Evolutionary conservation across 2,329 filamentous ascomycete species (phyloP).

Genomic region (Pseudogymnoascus sp.): DNA sequence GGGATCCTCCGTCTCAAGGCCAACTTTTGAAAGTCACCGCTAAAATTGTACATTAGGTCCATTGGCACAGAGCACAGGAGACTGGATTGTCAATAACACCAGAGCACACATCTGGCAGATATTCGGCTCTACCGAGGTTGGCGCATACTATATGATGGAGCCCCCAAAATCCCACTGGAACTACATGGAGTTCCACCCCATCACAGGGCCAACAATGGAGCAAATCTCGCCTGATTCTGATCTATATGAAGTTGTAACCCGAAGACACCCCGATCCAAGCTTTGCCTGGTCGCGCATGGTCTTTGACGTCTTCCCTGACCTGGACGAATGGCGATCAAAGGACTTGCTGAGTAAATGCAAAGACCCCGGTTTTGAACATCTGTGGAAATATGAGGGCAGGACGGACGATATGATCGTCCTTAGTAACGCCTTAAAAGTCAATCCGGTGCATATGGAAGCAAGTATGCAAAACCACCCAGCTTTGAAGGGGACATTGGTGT

Average conservation of each 20-base stretch:
- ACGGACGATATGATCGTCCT: constrained; percentile 17
- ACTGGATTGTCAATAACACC: constrained; percentile 24
- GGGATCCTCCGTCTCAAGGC: too few relatives aligned
- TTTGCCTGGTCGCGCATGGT: constrained; percentile 24
- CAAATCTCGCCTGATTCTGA: constrained; percentile 17
- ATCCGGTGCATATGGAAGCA: not conserved
- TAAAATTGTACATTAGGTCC: constrained; percentile 19
- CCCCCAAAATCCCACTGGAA: constrained; percentile 26
- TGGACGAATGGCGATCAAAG: constrained; percentile 35
- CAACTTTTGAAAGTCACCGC: not conserved
- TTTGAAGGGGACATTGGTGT: constrained; percentile 22
- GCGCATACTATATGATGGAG: constrained; percentile 17
- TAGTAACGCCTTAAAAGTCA: constrained; percentile 10
- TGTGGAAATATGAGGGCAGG: constrained; percentile 15
- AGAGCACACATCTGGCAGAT: constrained; percentile 19
- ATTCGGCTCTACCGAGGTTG: constrained; percentile 29
- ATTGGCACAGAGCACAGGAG: constrained; percentile 23
- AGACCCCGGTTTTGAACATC: constrained; percentile 10
- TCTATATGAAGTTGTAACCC: constrained; percentile 30
- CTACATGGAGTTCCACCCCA: constrained; percentile 26
- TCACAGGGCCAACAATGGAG: constrained; percentile 18
- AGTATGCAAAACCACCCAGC: not conserved
- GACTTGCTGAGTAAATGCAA: constrained; percentile 29
- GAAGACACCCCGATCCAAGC: constrained; percentile 21
- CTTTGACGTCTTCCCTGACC: constrained; percentile 35